phyloP scores from a whole-genome alignment of 2,329 filamentous ascomycete genomes.

The Dothiorella sarmentorum region DNA sequence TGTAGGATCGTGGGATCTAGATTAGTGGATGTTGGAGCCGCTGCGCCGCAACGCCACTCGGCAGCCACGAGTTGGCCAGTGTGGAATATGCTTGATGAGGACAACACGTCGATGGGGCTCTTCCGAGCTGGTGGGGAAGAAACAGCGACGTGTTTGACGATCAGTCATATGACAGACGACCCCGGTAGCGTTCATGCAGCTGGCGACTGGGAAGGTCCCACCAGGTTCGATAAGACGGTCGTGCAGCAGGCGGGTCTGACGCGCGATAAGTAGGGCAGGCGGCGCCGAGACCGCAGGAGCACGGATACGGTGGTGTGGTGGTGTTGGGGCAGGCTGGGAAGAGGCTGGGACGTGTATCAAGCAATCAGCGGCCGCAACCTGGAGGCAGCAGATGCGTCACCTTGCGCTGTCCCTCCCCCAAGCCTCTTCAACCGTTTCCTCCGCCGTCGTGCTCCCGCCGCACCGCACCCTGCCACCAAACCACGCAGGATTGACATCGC shows the following conservation, averaged over 20 bases:
- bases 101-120: background rate
- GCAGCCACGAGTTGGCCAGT: no score
- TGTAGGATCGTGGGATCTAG: no score
- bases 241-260: background rate
- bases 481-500: constrained; percentile 9
- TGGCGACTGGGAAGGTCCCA: background rate
- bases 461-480: background rate
- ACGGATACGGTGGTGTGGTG: background rate
- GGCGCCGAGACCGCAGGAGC: background rate
- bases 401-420: background rate
- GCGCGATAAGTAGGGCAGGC: constrained; percentile 7
- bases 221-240: background rate
- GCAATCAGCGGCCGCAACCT: background rate
- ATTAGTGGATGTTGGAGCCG: no score
- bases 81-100: background rate
- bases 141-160: constrained; percentile 2
- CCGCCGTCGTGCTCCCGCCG: background rate
- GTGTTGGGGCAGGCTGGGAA: constrained; percentile 5
- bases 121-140: background rate
- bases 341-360: background rate
- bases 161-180: background rate
- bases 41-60: no score
- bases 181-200: background rate
- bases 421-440: background rate
- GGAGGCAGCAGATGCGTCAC: background rate